Evolutionary conservation across 495 filamentous ascomycete species (phyloP).

Genomic region (Pseudevernia furfuracea): DNA sequence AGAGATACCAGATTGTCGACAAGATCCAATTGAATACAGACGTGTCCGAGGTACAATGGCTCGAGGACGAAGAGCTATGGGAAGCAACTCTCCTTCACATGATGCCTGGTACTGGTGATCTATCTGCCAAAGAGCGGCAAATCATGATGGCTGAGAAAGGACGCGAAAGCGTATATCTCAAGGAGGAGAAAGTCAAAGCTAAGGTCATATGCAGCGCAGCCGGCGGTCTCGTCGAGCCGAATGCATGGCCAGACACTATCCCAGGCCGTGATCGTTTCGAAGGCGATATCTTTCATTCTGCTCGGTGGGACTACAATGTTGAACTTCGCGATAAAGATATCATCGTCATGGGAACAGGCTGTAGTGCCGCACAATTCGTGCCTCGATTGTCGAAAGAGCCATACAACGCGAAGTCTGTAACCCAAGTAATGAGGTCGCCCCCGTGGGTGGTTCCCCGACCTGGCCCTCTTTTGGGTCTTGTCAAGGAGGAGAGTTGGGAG

Average conservation of each 20-base stretch:
- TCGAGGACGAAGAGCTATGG: conserved; percentile 49
- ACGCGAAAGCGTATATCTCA: conserved; percentile 34
- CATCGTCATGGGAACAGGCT: conserved; percentile 56
- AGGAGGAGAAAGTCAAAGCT: conserved; percentile 41
- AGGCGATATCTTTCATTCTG: conserved; percentile 52
- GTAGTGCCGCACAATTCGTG: conserved; percentile 44
- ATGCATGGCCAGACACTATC: conserved; percentile 42
- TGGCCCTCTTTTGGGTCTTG: conserved; percentile 29
- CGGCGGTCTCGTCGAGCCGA: conserved; percentile 48
- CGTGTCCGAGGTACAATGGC: conserved; percentile 41
- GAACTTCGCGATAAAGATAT: conserved; percentile 46
- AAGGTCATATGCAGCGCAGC: conserved; percentile 53
- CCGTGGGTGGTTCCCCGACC: conserved; percentile 49
- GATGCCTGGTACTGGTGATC: conserved; percentile 45
- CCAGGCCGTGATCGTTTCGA: conserved; percentile 47
- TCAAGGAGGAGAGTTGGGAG: conserved; percentile 33
- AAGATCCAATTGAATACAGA: conserved; percentile 54
- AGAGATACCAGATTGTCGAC: conserved; percentile 49
- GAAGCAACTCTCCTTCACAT: conserved; percentile 44
- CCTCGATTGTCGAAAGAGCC: conserved; percentile 35
- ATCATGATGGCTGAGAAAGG: conserved; percentile 31
- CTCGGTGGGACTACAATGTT: conserved; percentile 45
- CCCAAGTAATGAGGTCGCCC: conserved; percentile 55
- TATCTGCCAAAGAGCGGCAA: conserved; percentile 32
- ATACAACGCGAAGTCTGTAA: conserved; percentile 48